phyloP scores from a whole-genome alignment of 495 filamentous ascomycete species.

The Parathielavia hyrcaniae region DNA sequence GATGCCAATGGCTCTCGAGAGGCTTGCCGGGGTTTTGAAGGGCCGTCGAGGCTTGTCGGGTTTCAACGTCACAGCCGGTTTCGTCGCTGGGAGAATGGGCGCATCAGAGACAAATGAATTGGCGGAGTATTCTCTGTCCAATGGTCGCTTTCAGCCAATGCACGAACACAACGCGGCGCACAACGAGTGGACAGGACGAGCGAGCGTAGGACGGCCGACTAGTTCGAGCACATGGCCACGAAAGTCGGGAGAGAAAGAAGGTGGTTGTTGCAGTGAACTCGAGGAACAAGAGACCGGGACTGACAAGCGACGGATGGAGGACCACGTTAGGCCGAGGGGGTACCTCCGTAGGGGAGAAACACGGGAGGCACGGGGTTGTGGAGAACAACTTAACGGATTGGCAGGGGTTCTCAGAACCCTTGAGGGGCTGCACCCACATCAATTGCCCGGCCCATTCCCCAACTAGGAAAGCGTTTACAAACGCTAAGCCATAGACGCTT shows the following conservation, averaged over 20 bases:
- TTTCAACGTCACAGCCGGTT: conserved; percentile 28
- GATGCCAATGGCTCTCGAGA: conserved; percentile 25
- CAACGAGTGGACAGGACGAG: conserved; percentile 2
- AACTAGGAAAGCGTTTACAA: background rate
- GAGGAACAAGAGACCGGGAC: background rate
- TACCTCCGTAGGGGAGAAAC: conserved; percentile 22
- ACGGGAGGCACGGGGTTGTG: conserved; percentile 22
- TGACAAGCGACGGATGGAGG: conserved; percentile 4
- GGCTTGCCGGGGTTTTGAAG: conserved; percentile 15
- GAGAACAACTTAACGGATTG: conserved; percentile 9
- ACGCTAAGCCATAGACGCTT: conserved; percentile 21
- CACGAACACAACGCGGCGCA: conserved; percentile 6
- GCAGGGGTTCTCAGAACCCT: conserved; percentile 12
- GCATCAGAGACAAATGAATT: conserved; percentile 18
- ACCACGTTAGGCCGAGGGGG: conserved; percentile 21
- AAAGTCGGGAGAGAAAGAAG: background rate
- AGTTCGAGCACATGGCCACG: background rate
- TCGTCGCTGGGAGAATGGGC: conserved; percentile 18
- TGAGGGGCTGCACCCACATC: conserved; percentile 1
- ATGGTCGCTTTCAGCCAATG: conserved; percentile 4
- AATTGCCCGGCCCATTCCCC: conserved; percentile 9
- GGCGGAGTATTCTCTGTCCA: conserved; percentile 2
- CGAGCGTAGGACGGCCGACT: background rate
- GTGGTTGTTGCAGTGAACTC: background rate
- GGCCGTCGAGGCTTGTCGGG: conserved; percentile 15